A percentile compares a stretch with the other conserved stretches of the same genome.
Evolutionary conservation across 2,329 filamentous ascomycete genomes (phyloP).

Genomic region (Diplocarpon rosae): DNA sequence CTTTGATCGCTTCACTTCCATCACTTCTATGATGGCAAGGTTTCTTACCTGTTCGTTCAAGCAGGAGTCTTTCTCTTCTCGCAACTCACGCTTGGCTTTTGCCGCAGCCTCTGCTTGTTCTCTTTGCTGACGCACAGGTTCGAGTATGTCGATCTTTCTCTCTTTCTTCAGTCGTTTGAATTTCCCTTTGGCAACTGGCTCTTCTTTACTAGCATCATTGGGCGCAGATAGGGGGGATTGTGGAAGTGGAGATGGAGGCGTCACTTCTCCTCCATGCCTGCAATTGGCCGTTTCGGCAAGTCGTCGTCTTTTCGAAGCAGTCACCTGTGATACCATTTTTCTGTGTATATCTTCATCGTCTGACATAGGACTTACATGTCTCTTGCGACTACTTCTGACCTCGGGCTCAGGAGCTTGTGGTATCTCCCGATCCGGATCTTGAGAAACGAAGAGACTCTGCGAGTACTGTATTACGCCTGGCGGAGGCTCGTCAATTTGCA

Average conservation of each 20-base stretch:
- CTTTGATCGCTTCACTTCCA: slow-evolving; percentile 45
- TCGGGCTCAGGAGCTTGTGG: slow-evolving; percentile 11
- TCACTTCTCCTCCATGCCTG: slow-evolving; percentile 27
- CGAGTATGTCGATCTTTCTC: slow-evolving; percentile 52
- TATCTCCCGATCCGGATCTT: slow-evolving; percentile 29
- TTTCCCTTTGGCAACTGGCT: slow-evolving; percentile 4
- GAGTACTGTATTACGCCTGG: slow-evolving; percentile 15
- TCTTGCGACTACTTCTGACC: slow-evolving; percentile 29
- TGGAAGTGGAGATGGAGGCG: slow-evolving; percentile 13
- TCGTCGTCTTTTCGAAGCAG: slow-evolving; percentile 68
- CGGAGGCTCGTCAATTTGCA: slow-evolving; percentile 18
- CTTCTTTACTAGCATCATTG: slow-evolving; percentile 7
- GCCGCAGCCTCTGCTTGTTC: slow-evolving; percentile 53
- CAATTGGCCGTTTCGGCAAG: slow-evolving; percentile 46
- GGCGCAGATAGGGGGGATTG: not conserved
- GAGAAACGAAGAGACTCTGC: slow-evolving; percentile 45
- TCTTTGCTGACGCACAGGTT: slow-evolving; percentile 48
- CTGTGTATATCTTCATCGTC: slow-evolving; percentile 47
- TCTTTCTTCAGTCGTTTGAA: slow-evolving; percentile 29
- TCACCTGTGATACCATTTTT: slow-evolving; percentile 63
- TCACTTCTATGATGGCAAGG: slow-evolving; percentile 66
- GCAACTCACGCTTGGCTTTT: slow-evolving; percentile 41
- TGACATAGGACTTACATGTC: slow-evolving; percentile 31
- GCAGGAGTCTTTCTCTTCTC: slow-evolving; percentile 46
- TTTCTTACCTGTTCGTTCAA: slow-evolving; percentile 62